phyloP scores from a whole-genome alignment of 169 alveolate species.

The Babesia ovata region DNA sequence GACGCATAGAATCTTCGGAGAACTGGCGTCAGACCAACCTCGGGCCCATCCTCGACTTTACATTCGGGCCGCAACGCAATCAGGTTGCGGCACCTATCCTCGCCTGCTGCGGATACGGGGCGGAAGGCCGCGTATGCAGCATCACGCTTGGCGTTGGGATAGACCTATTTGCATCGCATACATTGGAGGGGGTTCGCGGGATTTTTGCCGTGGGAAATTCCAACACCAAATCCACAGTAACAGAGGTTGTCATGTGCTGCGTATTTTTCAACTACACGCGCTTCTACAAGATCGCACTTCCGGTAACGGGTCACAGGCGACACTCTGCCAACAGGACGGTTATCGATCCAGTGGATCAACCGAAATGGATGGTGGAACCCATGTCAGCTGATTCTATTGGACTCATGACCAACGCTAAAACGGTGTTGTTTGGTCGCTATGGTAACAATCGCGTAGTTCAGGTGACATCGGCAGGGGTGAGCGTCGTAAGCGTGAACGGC shows the following conservation, averaged over 20 bases:
- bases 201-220: constrained; percentile 15
- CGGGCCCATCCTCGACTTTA: constrained; percentile 64
- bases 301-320: neutral
- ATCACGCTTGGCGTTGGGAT: constrained; percentile 47
- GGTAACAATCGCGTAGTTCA: constrained; percentile 16
- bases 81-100: constrained; percentile 33
- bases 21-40: constrained; percentile 62
- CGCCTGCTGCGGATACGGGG: constrained; percentile 67
- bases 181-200: constrained; percentile 27
- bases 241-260: constrained; percentile 32
- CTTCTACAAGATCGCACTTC: constrained; percentile 32
- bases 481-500: neutral
- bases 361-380: constrained; percentile 9
- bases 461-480: constrained; percentile 28
- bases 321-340: neutral
- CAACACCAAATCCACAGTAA: neutral
- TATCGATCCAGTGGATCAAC: neutral
- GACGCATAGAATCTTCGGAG: constrained; percentile 2
- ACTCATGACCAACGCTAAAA: neutral
- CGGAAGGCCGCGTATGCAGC: constrained; percentile 55
- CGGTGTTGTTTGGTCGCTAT: constrained; percentile 19
- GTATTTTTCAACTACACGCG: constrained; percentile 40
- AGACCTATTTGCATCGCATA: constrained; percentile 20
- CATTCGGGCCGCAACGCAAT: constrained; percentile 41
- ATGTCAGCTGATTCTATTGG: neutral